Base-by-base conservation (phyloP, 768 basidiomycete genomes). In the Vararia minispora region DNA sequence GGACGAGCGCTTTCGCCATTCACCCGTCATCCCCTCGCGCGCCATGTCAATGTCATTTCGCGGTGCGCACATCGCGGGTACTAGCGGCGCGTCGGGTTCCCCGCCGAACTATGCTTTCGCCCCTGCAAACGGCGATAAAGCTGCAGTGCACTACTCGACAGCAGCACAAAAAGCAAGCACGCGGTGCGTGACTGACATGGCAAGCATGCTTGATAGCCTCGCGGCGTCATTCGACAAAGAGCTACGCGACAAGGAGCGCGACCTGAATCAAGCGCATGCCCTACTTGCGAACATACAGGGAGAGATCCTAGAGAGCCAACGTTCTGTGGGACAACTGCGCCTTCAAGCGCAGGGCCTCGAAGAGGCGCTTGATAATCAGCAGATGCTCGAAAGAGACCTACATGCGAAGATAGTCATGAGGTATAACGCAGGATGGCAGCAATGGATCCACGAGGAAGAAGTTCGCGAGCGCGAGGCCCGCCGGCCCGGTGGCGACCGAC, bases 1-100 rank as follows among this genome's bases (percentile, higher is more conserved):
- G 58, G 95, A 99, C 55, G 95, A 98, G 58, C 77, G 92, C 33
- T 97, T 97, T 63, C 74, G 94, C 27, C 85, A 87, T 1, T 94
- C 90, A 6, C 92, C 92, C 2, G 72, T 77, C 0, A 79, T 87
- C 6, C 71, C 76, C 10, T 79, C 85, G 7, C 73, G 83, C 33
- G 60, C 68, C 16, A 56, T 68, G 18, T 60, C 71, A 14, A 80
- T 85, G 79, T 78, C 80, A 8, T 84, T 74, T 58, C 73, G 85
- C 39, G 81, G 79, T 43, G 66, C 74, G 0, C 80, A 83, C 40
- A 75, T 68, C 5, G 69, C 74, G 10, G 71, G 64, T 44, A n/a
- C n/a, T n/a, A n/a, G n/a, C n/a, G 72, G 74, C 21, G 66, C 69
- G 6, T 52, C 64, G 4, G 58, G 59, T 44, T 61, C 67, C 3